These are phyloP conservation scores for Starmerella floris DNA, from an alignment of 805 yeast species.

Conservation along the genomic window DNA sequence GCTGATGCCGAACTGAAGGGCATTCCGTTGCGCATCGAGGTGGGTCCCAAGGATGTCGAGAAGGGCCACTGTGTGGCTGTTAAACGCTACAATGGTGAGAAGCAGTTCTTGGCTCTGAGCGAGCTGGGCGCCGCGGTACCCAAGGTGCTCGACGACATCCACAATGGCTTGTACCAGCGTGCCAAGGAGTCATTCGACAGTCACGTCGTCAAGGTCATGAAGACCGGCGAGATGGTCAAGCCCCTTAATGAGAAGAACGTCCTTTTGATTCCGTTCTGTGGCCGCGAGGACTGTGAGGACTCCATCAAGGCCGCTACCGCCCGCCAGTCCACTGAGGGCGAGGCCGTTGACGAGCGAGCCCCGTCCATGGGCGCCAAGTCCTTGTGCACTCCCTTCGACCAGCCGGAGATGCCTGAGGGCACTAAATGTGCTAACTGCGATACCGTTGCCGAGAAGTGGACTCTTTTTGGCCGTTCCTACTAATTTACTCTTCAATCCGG, in stretches of 20 bases:
- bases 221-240: slow-evolving; percentile 88
- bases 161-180: slow-evolving; percentile 51
- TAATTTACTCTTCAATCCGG: slow-evolving; percentile 30
- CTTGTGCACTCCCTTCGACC: slow-evolving; percentile 88
- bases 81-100: slow-evolving; percentile 80
- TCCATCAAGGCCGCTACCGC: slow-evolving; percentile 86
- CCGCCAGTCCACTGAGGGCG: slow-evolving; percentile 58
- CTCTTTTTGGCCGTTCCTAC: slow-evolving; percentile 96
- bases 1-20: slow-evolving; percentile 96
- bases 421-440: slow-evolving; percentile 84
- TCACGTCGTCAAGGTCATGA: slow-evolving; percentile 68
- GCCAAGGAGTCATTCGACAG: slow-evolving; percentile 76
- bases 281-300: slow-evolving; percentile 85
- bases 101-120: slow-evolving; percentile 50
- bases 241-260: slow-evolving; percentile 83
- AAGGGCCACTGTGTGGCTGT: slow-evolving; percentile 72
- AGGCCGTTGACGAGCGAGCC: slow-evolving; percentile 84
- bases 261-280: slow-evolving; percentile 95
- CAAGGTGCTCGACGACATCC: slow-evolving; percentile 69
- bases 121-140: slow-evolving; percentile 58
- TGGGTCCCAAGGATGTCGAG: slow-evolving; percentile 91
- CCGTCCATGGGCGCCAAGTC: slow-evolving; percentile 99
- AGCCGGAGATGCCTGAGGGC: slow-evolving; percentile 65
- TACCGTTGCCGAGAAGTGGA: slow-evolving; percentile 60
- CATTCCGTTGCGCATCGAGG: slow-evolving; percentile 81